Conservation (phyloP, 371 early-diverging fungal species). For the Dentiscutata heterogama region DNA sequence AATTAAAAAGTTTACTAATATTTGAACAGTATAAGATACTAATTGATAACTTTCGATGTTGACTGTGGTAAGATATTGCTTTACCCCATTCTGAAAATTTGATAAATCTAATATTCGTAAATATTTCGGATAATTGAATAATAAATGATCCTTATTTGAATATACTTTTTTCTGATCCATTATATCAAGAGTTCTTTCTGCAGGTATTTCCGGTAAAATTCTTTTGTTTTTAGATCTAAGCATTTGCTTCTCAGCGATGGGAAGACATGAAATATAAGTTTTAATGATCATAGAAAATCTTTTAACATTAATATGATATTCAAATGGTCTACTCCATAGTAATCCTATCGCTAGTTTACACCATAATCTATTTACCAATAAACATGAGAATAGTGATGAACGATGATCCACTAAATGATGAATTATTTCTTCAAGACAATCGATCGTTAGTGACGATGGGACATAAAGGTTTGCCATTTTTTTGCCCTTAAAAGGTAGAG, state of each 20-base stretch:
- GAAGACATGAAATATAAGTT: conserved; percentile 16
- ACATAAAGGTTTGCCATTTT: not conserved
- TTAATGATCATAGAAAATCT: not conserved
- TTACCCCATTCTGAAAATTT: not conserved
- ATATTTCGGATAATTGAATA: conserved; percentile 30
- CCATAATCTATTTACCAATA: conserved; percentile 18
- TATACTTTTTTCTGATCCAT: not conserved
- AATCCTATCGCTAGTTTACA: not conserved
- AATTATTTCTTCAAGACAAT: conserved; percentile 16
- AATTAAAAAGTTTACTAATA: not conserved
- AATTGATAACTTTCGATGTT: not conserved
- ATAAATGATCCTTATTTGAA: not conserved
- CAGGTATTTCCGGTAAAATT: too few species aligned
- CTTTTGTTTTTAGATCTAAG: too few species aligned
- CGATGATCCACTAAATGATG: not conserved
- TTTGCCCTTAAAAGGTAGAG: too few species aligned
- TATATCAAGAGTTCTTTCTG: not conserved
- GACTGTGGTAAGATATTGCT: not conserved
- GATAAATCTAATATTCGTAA: conserved; percentile 17
- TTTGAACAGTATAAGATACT: not conserved
- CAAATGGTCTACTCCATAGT: conserved; percentile 31
- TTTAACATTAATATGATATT: conserved; percentile 17
- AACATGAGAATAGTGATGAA: not conserved
- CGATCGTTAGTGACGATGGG: not conserved
- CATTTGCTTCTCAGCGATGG: not conserved